Evolutionary conservation across 2,329 filamentous ascomycete species (phyloP).

Genomic region (Penicillium rolfsii): DNA sequence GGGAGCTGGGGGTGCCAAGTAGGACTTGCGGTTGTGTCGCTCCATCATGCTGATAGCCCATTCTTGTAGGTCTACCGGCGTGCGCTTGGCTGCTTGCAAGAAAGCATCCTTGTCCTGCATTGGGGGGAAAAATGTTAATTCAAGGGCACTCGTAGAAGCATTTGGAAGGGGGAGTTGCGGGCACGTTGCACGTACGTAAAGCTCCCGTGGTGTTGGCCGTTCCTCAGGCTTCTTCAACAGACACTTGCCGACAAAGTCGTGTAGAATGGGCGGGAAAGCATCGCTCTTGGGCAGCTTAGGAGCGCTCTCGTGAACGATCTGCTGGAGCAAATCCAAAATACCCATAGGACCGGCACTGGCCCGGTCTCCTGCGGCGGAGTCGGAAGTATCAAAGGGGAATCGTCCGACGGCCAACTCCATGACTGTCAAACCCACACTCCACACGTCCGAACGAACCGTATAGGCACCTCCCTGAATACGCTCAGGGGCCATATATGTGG

Average conservation of each 20-base stretch:
- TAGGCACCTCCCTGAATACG: conserved; percentile 96
- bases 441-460: conserved; percentile 97
- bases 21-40: conserved; percentile 91
- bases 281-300: conserved; percentile 95
- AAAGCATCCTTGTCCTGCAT: conserved; percentile 85
- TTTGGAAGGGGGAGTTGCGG: not conserved
- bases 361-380: conserved; percentile 72
- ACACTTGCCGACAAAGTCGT: conserved; percentile 97
- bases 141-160: no score
- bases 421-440: conserved; percentile 92
- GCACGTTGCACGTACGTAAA: conserved; percentile 68
- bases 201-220: conserved; percentile 87
- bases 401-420: conserved; percentile 98
- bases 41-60: conserved; percentile 97
- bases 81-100: conserved; percentile 93
- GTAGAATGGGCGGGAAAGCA: conserved; percentile 90
- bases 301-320: conserved; percentile 95
- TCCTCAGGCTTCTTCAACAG: conserved; percentile 85
- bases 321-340: conserved; percentile 92
- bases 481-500: conserved; percentile 99
- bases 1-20: conserved; percentile 80
- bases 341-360: conserved; percentile 77
- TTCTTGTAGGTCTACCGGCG: conserved; percentile 87
- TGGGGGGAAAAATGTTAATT: conserved; percentile 20
- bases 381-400: conserved; percentile 86